Evolutionary conservation across 2,329 filamentous ascomycete species (phyloP), one percentile per base, ranked within the genome.

Genomic region (Botrytis aclada): DNA sequence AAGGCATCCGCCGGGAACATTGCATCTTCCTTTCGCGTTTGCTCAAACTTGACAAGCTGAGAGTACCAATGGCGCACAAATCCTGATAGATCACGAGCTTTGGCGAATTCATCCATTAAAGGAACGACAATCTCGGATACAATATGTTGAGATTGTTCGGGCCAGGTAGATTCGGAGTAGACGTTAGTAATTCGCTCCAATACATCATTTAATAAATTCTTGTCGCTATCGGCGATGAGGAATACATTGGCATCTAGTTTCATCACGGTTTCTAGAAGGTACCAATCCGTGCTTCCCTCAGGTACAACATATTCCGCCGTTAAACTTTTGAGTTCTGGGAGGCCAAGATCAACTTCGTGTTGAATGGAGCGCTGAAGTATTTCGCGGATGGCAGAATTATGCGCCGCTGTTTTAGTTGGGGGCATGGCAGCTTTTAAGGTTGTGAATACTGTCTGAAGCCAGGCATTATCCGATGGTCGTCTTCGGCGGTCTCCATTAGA

Each of bases 401-500:
- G 73, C 18, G 70, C 71, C 39, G 74, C 62, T 6, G 71, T 71
- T 61, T 70, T 75, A 43, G 73, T 62, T n/a, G 70, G 54, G 4
- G 74, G 69, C 71, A 81, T 77, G n/a, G 77, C 75, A 71, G 75
- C 64, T 65, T 75, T 76, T 2, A 81, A 64, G 3, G 76, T 74
- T 37, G 82, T 81, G 71, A 86, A 86, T n/a, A 86, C 78, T 4
- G 81, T 82, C 77, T 86, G 84, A 67, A 88, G 77, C 85, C 85
- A 87, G 22, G 82, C 80, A 56, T 83, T 83, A 77, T 87, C 86
- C 37, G 82, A 78, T 12, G 82, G 82, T 75, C 84, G 82, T 54
- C 82, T 80, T 66, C 85, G 84, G 63, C 84, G 84, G 18, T 82
- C 82, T 72, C 83, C 81, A 72, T 83, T 80, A 29, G 83, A 69